These are phyloP conservation scores for Xerocomus spinulosus DNA, from an alignment of 768 basidiomycete genomes.

Conservation along the genomic window DNA sequence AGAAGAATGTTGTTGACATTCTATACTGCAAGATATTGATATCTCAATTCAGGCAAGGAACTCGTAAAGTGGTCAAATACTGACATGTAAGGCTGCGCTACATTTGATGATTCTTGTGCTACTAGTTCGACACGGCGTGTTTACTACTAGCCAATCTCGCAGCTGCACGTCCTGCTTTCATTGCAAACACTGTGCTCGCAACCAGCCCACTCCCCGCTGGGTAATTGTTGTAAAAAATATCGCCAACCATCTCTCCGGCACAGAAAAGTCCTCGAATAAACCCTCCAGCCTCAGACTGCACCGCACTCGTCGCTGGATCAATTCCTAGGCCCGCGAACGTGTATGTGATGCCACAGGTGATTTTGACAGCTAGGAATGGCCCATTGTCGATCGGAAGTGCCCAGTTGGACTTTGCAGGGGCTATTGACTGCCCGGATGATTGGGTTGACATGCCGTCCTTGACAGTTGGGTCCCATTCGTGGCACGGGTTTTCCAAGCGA, in stretches of 20 bases:
- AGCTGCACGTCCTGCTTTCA: slow-evolving; percentile 48
- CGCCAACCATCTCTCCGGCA: slow-evolving; percentile 66
- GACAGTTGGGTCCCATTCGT: slow-evolving; percentile 56
- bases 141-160: slow-evolving; percentile 23
- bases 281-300: slow-evolving; percentile 39
- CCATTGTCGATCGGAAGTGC: slow-evolving; percentile 49
- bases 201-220: slow-evolving; percentile 67
- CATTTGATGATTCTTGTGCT: not conserved
- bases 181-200: slow-evolving; percentile 62
- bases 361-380: slow-evolving; percentile 63
- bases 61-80: too few relatives aligned
- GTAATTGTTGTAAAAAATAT: slow-evolving; percentile 60
- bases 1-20: not conserved
- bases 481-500: slow-evolving; percentile 30
- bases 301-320: slow-evolving; percentile 49
- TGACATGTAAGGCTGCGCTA: too few relatives aligned
- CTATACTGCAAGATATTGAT: too few relatives aligned
- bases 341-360: slow-evolving; percentile 67
- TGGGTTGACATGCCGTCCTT: slow-evolving; percentile 61
- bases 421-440: slow-evolving; percentile 33
- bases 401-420: slow-evolving; percentile 64
- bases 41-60: too few relatives aligned
- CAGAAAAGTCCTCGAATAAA: slow-evolving; percentile 56
- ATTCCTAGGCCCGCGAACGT: slow-evolving; percentile 68
- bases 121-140: too few relatives aligned